Evolutionary conservation across 306 rosid genomes (phyloP).

Genomic region (Prunus persica): Prunus_persica_NCBIv2 NC_034010.1:22516001-22516500

Average conservation of each 20-base stretch:
- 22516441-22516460: neutral
- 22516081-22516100: constrained; percentile 11
- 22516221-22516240: constrained; percentile 18
- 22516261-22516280: neutral
- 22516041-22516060: constrained; percentile 6
- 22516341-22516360: neutral
- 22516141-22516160: neutral
- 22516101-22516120: constrained; percentile 1
- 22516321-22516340: constrained; percentile 7
- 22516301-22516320: constrained; percentile 13
- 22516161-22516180: neutral
- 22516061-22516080: neutral
- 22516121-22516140: neutral
- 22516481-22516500: neutral
- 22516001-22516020: constrained; percentile 5
- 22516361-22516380: neutral
- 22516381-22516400: constrained; percentile 1
- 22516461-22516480: neutral
- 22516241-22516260: constrained; percentile 28
- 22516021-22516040: neutral
- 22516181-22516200: neutral
- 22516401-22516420: neutral
- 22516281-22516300: constrained; percentile 17
- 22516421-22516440: neutral
- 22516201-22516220: constrained; percentile 1